Evolutionary conservation across 768 basidiomycete species (phyloP).

Genomic region (Trametes meyenii): DNA sequence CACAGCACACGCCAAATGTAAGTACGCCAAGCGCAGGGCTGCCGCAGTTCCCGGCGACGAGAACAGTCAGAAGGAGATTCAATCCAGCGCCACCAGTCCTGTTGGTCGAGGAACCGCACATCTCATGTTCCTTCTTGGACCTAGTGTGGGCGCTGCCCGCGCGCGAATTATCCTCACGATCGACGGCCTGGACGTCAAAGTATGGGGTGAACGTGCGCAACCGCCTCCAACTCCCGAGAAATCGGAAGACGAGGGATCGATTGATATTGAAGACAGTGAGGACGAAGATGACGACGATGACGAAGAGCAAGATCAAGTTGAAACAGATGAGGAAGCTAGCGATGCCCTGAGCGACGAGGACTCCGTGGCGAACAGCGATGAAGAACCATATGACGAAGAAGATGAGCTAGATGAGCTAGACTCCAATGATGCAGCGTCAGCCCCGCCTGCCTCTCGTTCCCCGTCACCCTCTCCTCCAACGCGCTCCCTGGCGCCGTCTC

Average conservation of each 20-base stretch:
- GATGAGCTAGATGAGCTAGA: conserved; percentile 14
- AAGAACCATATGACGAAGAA: conserved; percentile 17
- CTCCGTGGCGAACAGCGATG: conserved; percentile 13
- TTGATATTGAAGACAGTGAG: conserved; percentile 9
- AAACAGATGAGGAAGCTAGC: conserved; percentile 14
- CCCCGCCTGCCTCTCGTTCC: conserved; percentile 34
- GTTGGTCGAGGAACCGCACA: conserved; percentile 42
- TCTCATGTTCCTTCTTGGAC: conserved; percentile 67
- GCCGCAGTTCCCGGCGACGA: conserved; percentile 6
- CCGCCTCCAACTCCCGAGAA: not conserved
- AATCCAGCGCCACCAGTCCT: not conserved
- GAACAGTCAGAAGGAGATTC: not conserved
- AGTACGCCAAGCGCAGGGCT: not conserved
- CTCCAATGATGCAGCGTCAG: conserved; percentile 25
- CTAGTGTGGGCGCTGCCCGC: conserved; percentile 62
- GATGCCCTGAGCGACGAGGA: conserved; percentile 5
- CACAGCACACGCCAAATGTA: conserved; percentile 55
- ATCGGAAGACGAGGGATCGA: conserved; percentile 1
- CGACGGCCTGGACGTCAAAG: conserved; percentile 60
- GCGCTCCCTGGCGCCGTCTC: conserved; percentile 14
- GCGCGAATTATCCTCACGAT: conserved; percentile 63
- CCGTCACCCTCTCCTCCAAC: conserved; percentile 29
- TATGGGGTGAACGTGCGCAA: conserved; percentile 30
- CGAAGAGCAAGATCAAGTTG: conserved; percentile 12
- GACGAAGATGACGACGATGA: conserved; percentile 20